phyloP scores from a whole-genome alignment of 768 basidiomycete species.

The Tulasnella sp. region DNA sequence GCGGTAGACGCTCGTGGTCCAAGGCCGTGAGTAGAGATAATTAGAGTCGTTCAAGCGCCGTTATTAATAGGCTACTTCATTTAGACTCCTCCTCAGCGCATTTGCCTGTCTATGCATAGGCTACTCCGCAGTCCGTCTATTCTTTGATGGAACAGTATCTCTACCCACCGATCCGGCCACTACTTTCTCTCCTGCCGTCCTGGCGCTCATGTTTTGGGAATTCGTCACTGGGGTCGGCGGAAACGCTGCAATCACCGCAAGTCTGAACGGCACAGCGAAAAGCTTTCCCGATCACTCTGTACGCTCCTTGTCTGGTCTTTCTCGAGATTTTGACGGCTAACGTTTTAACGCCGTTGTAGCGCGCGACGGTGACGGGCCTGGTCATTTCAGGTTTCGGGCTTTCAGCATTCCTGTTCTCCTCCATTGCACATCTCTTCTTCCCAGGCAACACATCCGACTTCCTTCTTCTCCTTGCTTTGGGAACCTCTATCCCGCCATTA shows the following conservation, averaged over 20 bases:
- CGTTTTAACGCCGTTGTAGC: conserved; percentile 34
- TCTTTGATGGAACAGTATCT: conserved; percentile 48
- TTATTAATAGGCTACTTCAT: neutral
- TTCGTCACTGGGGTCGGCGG: conserved; percentile 73
- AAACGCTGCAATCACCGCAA: conserved; percentile 59
- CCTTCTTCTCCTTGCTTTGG: conserved; percentile 63
- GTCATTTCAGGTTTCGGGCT: conserved; percentile 85
- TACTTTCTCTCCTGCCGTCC: conserved; percentile 38
- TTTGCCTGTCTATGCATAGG: conserved; percentile 57
- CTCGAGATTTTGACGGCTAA: neutral
- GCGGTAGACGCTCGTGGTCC: conserved; percentile 71
- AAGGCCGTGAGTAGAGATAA: conserved; percentile 32
- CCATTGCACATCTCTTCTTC: conserved; percentile 60
- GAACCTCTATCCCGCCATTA: conserved; percentile 72
- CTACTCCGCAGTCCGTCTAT: conserved; percentile 63
- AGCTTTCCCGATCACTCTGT: conserved; percentile 67
- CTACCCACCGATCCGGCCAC: conserved; percentile 32
- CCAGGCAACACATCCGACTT: conserved; percentile 74
- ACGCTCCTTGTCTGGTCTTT: conserved; percentile 27
- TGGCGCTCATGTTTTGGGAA: conserved; percentile 50
- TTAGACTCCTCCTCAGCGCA: conserved; percentile 50
- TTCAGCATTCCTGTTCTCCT: conserved; percentile 84
- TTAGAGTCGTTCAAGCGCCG: neutral
- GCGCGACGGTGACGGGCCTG: conserved; percentile 66
- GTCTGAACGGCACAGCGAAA: conserved; percentile 76